Evolutionary conservation across 768 basidiomycete species (phyloP).

Genomic region (Termitomyces heimii): DNA sequence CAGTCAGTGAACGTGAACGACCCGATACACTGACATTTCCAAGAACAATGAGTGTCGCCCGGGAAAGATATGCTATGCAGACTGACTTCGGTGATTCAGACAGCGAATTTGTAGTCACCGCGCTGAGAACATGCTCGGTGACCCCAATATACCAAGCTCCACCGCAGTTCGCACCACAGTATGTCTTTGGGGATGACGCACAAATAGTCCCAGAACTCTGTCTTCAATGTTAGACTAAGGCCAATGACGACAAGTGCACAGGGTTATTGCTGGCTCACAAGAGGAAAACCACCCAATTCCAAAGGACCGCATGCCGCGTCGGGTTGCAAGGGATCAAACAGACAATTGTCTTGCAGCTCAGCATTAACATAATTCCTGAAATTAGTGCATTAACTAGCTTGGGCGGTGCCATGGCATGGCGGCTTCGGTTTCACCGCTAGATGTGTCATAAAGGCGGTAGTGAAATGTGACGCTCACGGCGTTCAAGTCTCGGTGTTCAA

Average conservation of each 20-base stretch:
- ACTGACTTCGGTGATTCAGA: slow-evolving; percentile 32
- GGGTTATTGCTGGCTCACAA: slow-evolving; percentile 54
- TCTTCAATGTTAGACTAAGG: slow-evolving; percentile 64
- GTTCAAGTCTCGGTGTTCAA: slow-evolving; percentile 61
- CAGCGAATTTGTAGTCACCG: slow-evolving; percentile 71
- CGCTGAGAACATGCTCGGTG: slow-evolving; percentile 55
- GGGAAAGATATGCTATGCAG: not conserved
- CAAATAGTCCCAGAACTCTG: slow-evolving; percentile 38
- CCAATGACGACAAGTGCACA: slow-evolving; percentile 56
- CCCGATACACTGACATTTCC: slow-evolving; percentile 58
- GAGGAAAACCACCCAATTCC: slow-evolving; percentile 56
- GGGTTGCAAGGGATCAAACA: slow-evolving; percentile 61
- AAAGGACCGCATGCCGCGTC: slow-evolving; percentile 55
- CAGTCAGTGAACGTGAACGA: slow-evolving; percentile 62
- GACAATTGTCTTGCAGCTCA: slow-evolving; percentile 66
- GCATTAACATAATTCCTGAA: slow-evolving; percentile 68
- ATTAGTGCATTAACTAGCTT: slow-evolving; percentile 74
- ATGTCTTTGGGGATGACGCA: not conserved
- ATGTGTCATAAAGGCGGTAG: slow-evolving; percentile 60
- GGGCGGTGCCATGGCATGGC: slow-evolving; percentile 79
- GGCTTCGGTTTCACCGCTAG: slow-evolving; percentile 81
- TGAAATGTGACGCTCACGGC: slow-evolving; percentile 52
- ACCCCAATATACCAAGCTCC: slow-evolving; percentile 59
- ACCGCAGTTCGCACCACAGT: slow-evolving; percentile 29
- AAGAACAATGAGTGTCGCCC: slow-evolving; percentile 66